Base-by-base conservation (phyloP, 495 filamentous ascomycete species). In the Podospora sp. region DNA sequence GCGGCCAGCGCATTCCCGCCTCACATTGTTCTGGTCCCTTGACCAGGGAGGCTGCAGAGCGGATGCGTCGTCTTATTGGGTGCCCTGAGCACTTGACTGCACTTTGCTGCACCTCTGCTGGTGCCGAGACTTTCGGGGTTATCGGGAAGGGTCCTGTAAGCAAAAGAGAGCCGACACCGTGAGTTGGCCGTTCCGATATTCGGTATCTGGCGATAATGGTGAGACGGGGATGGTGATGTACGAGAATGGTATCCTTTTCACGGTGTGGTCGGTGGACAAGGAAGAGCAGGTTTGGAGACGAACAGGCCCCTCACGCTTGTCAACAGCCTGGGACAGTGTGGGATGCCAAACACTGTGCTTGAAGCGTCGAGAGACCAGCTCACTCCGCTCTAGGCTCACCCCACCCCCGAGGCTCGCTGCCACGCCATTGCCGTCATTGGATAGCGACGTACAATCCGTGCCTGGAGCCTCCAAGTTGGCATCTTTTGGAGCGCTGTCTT, bases 381-480 rank as follows among this genome's bases (percentile, higher is more conserved):
- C 51, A 21, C 18, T 53, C 51, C 51, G 51, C 49, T 52, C 49
- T 52, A 22, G 16, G 18, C 20, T 21, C 53, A 26, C 22, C 12
- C 53, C 25, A 56, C 21, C 52, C 20, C 53, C 9, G 7, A 20
- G 6, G 20, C 9, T 57, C 22, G 14, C 12, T 27, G 12, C 53
- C 53, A 57, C 53, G 53, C 53, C 53, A 27, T 25, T 60, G 57
- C 57, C 57, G 57, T 60, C 57, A 60, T 60, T 60, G 57, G 57
- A 33, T 21, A 57, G 12, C 26, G 53, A 27, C 53, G 18, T 24
- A 21, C 22, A 14, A 26, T 26, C 20, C 22, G 53, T 26, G 26
- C 53, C 40, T 46, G 52, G 21, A 55, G 52, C 20, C 24, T 22
- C 20, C 52, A 55, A 55, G 8, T 52, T 55, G 52, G 52, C 52